Evolutionary conservation across 1,284 basidiomycete genomes (phyloP).

Genomic region (Sanghuangporus weigelae): DNA sequence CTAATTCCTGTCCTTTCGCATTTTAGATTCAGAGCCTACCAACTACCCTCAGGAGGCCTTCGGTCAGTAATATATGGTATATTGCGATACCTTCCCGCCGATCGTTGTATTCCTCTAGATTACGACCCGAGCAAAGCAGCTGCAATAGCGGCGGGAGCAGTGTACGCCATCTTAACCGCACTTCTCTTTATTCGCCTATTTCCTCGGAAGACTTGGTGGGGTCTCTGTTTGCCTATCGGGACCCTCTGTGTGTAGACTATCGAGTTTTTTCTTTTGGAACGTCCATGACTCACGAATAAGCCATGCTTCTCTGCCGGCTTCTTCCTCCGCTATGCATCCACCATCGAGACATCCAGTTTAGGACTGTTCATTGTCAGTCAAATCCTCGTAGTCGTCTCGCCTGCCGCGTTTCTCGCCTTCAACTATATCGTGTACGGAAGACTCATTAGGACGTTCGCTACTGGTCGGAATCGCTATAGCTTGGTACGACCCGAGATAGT

Average conservation of each 20-base stretch:
- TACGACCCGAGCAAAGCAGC: conserved; percentile 8
- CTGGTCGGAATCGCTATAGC: not conserved
- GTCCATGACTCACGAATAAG: not conserved
- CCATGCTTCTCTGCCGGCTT: conserved; percentile 3
- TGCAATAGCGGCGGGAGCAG: not conserved
- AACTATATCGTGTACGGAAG: conserved; percentile 17
- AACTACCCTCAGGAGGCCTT: not conserved
- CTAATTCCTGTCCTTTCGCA: not conserved
- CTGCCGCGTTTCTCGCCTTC: conserved; percentile 14
- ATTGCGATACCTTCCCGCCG: not conserved
- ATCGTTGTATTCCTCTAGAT: not conserved
- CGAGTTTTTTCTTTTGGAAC: no score
- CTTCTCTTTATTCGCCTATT: conserved; percentile 7
- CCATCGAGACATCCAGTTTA: not conserved
- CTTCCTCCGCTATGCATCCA: not conserved
- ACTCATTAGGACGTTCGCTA: conserved; percentile 3
- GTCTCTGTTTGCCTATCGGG: conserved; percentile 19
- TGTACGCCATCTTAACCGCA: not conserved
- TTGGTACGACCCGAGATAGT: conserved; percentile 2
- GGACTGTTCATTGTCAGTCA: conserved; percentile 5
- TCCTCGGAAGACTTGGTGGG: conserved; percentile 15
- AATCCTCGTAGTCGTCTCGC: conserved; percentile 7
- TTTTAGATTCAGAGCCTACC: not conserved
- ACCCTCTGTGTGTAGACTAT: conserved; percentile 1
- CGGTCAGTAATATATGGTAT: not conserved